Conservation (phyloP, 768 basidiomycete genomes). For the Lactarius sp. region DNA sequence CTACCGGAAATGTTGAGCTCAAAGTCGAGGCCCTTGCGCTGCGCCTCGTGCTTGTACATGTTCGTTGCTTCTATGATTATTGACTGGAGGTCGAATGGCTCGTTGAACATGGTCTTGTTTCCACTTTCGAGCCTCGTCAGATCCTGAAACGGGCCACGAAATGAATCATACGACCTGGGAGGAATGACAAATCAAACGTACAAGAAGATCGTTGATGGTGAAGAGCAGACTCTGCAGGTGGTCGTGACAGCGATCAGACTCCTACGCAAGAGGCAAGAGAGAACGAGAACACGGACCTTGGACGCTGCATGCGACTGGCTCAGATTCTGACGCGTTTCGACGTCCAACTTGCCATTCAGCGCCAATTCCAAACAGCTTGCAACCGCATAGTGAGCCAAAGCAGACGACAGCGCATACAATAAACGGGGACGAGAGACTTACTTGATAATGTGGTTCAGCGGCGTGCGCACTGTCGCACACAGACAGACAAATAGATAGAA, state of each 20-base stretch:
- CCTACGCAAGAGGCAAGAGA: background rate
- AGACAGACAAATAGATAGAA: too few species aligned
- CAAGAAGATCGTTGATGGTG: slow-evolving; percentile 76
- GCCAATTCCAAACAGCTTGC: too few species aligned
- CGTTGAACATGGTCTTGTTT: slow-evolving; percentile 67
- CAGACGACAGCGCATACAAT: slow-evolving; percentile 52
- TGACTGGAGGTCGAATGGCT: slow-evolving; percentile 63
- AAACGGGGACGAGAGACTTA: slow-evolving; percentile 30
- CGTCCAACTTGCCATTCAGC: slow-evolving; percentile 51
- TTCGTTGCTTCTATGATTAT: slow-evolving; percentile 58
- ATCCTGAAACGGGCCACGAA: slow-evolving; percentile 39
- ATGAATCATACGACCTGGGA: background rate
- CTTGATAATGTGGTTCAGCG: slow-evolving; percentile 83
- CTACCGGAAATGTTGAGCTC: slow-evolving; percentile 48
- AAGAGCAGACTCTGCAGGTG: slow-evolving; percentile 62
- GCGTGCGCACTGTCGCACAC: slow-evolving; percentile 52
- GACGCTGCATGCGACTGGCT: slow-evolving; percentile 70
- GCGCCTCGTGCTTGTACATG: slow-evolving; percentile 63
- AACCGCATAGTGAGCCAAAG: too few species aligned
- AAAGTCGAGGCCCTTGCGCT: slow-evolving; percentile 56
- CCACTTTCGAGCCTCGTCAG: slow-evolving; percentile 74
- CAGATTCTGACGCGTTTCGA: slow-evolving; percentile 70
- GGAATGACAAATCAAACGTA: slow-evolving; percentile 31
- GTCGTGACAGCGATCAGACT: background rate
- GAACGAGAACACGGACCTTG: slow-evolving; percentile 39